These are phyloP conservation scores for Backusella parvicylindrica DNA, from an alignment of 192 early-diverging fungal species.

Conservation along the genomic window DNA sequence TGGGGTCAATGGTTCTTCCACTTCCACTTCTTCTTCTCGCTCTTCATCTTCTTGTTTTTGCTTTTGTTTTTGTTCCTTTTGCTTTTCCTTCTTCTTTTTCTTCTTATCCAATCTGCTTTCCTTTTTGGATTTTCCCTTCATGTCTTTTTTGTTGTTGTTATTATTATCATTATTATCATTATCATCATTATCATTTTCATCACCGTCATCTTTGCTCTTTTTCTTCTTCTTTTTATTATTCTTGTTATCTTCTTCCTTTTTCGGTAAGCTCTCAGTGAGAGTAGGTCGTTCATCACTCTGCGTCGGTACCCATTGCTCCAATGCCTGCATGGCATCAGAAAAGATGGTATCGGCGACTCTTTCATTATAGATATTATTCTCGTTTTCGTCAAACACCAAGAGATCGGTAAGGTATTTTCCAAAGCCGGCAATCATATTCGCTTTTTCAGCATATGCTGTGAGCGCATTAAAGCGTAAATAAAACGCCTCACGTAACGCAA, in stretches of 20 bases:
- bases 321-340: constrained; percentile 24
- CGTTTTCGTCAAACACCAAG: constrained; percentile 13
- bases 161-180: too few species aligned
- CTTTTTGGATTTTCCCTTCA: neutral
- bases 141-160: neutral
- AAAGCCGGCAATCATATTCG: constrained; percentile 33
- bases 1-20: neutral
- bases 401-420: constrained; percentile 36
- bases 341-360: constrained; percentile 21
- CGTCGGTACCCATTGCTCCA: constrained; percentile 27
- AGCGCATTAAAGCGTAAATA: constrained; percentile 40
- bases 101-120: neutral
- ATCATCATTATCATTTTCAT: too few species aligned
- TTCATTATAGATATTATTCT: neutral
- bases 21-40: neutral
- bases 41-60: neutral
- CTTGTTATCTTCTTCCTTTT: neutral
- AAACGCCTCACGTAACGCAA: constrained; percentile 37
- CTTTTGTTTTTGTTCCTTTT: neutral
- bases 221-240: neutral
- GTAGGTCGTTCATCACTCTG: constrained; percentile 32
- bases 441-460: constrained; percentile 35
- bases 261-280: neutral
- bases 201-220: neutral
- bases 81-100: neutral